Evolutionary conservation across 768 basidiomycete species (phyloP).

Genomic region (Psilocybe tampanensis): DNA sequence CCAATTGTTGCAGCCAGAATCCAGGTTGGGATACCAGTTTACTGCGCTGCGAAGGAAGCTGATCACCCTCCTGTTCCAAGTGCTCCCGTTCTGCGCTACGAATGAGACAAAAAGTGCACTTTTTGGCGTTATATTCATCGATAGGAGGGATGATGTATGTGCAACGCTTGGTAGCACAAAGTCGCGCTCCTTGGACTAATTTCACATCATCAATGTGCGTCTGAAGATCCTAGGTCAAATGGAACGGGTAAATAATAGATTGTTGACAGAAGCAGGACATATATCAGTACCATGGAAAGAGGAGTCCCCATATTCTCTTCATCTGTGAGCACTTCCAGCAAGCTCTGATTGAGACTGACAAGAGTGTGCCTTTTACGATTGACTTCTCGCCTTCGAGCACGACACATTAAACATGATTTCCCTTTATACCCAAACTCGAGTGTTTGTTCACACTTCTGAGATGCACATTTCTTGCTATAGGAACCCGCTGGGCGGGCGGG

Average conservation of each 20-base stretch:
- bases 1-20: slow-evolving; percentile 5
- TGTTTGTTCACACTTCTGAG: slow-evolving; percentile 33
- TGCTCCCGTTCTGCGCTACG: slow-evolving; percentile 22
- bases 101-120: slow-evolving; percentile 40
- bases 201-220: slow-evolving; percentile 6
- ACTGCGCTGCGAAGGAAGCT: background rate
- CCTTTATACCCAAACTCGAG: slow-evolving; percentile 35
- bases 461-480: slow-evolving; percentile 27
- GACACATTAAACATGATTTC: slow-evolving; percentile 47
- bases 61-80: background rate
- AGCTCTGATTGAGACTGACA: slow-evolving; percentile 23
- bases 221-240: slow-evolving; percentile 8
- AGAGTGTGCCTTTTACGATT: slow-evolving; percentile 33
- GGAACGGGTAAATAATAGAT: background rate
- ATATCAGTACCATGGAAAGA: slow-evolving; percentile 7
- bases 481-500: slow-evolving; percentile 25
- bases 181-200: slow-evolving; percentile 34
- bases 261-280: background rate
- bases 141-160: slow-evolving; percentile 35
- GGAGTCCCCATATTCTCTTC: slow-evolving; percentile 11
- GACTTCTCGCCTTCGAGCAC: slow-evolving; percentile 36
- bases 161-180: slow-evolving; percentile 39
- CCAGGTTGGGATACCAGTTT: background rate
- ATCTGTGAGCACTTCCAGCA: slow-evolving; percentile 19
- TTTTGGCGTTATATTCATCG: slow-evolving; percentile 41